Base-by-base conservation (phyloP, 78 protist species). In the Cavenderia fasciculata region DNA sequence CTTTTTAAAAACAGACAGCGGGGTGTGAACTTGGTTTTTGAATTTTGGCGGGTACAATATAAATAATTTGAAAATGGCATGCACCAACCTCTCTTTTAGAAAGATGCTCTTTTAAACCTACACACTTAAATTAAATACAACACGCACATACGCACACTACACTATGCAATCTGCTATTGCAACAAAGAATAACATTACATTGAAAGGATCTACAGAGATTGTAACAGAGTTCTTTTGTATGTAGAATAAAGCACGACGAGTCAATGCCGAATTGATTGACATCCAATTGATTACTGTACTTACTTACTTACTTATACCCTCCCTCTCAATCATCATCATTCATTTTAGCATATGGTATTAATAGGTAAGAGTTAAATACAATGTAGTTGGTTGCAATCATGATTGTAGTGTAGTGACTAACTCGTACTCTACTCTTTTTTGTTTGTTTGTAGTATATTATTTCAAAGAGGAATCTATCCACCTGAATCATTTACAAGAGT, bases 401-500 rank as follows among this genome's bases (percentile, higher is more conserved):
- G 11, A 8, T 12, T 23, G 74, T 6, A 25, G 8, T 27, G 23
- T 8, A 34, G 63, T 33, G 5, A 68, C 49, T 44, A 7, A 12
- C 47, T 68, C 23, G 7, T 6, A 4, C 6, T 8, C 23, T 4
- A 46, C 27, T 5, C 6, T 33, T 23, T 44, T 7, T 68, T 33
- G 33, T 44, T 41, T 5, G 19, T 41, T 46, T 65, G 86, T n/a
- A n/a, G 87, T 47, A 94, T 97, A 27, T 87, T 97, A 47, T 96
- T 93, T 74, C 96, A 96, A 93, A 95, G 99, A 14, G 99, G 99
- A 11, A 63, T 99, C 44, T 99, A 98, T 69, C 99, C 99, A 6
- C 96, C 99, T 23, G 98, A 98, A 47, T 29, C 61, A 41, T 99
- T 99, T 62, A 43, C 69, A 7, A 46, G 86, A n/a, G 79, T 87